A percentile compares a stretch with the other conserved stretches of the same genome.
These are phyloP conservation scores for Plasmodium vivax DNA, from an alignment of 169 alveolate species.

Conservation along the genomic window DNA sequence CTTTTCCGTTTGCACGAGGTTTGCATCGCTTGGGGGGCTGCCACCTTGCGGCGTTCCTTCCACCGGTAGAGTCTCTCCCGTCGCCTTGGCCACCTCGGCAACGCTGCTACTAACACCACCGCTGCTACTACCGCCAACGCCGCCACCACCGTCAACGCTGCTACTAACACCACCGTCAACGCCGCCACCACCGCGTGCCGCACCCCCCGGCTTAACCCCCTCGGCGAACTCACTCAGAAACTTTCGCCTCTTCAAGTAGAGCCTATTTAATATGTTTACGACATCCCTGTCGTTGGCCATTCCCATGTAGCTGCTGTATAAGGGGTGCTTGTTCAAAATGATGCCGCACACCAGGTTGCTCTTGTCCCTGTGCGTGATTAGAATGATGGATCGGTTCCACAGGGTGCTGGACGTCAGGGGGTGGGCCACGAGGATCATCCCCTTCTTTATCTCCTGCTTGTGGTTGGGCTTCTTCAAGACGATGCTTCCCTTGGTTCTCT, in stretches of 20 bases:
- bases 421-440: constrained; percentile 37
- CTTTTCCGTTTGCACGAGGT: not conserved
- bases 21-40: not conserved
- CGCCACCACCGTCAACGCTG: not conserved
- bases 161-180: not conserved
- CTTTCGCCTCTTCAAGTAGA: constrained; percentile 19
- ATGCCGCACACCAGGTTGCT: constrained; percentile 66
- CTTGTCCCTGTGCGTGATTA: constrained; percentile 58
- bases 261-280: constrained; percentile 14
- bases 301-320: constrained; percentile 24
- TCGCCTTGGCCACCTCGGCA: not conserved
- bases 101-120: not conserved
- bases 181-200: not conserved
- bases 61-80: not conserved
- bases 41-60: not conserved
- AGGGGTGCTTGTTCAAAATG: constrained; percentile 64
- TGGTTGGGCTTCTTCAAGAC: not conserved
- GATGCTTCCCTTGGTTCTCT: not conserved
- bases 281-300: constrained; percentile 23
- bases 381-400: constrained; percentile 56
- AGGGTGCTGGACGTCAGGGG: constrained; percentile 41
- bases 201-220: too few species aligned
- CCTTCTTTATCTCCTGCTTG: constrained; percentile 61
- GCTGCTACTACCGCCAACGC: not conserved
- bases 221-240: not conserved